Percentiles rank a stretch among this genome's conserved stretches.
These are phyloP conservation scores for Trebouxia sp. DNA, from an alignment of 139 green algal genomes.

Conservation along the genomic window DNA sequence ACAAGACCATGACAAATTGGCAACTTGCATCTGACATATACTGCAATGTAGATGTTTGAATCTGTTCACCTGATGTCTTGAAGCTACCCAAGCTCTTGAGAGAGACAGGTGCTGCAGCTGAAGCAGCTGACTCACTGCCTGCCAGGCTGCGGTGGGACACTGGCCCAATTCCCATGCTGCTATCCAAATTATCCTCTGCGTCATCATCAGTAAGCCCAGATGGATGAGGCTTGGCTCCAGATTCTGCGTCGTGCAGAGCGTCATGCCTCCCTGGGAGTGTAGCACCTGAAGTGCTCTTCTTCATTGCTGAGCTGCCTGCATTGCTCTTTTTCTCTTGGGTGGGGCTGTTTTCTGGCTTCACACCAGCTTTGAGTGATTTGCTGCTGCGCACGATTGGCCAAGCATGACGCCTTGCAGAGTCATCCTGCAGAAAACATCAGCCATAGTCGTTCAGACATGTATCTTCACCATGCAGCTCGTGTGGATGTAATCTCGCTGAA, in stretches of 20 bases:
- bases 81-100: not conserved
- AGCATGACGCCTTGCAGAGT: not conserved
- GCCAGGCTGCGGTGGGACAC: not conserved
- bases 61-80: not conserved
- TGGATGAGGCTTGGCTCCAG: no score
- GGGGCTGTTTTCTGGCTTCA: not conserved
- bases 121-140: not conserved
- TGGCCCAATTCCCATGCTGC: constrained; percentile 11
- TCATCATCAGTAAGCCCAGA: no score
- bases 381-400: not conserved
- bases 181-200: not conserved
- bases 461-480: not conserved
- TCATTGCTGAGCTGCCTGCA: not conserved
- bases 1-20: no score
- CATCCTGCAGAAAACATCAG: not conserved
- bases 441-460: not conserved
- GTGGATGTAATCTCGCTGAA: no score
- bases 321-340: no score
- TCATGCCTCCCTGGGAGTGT: no score
- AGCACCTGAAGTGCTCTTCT: not conserved
- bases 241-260: no score
- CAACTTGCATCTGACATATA: not conserved
- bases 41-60: no score
- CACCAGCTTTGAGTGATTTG: not conserved
- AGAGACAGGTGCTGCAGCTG: not conserved